A percentile compares a stretch with the other conserved stretches of the same genome.
Conservation (phyloP, 352 stramenopile species). For the Phytopythium cucurbitacearum region DNA sequence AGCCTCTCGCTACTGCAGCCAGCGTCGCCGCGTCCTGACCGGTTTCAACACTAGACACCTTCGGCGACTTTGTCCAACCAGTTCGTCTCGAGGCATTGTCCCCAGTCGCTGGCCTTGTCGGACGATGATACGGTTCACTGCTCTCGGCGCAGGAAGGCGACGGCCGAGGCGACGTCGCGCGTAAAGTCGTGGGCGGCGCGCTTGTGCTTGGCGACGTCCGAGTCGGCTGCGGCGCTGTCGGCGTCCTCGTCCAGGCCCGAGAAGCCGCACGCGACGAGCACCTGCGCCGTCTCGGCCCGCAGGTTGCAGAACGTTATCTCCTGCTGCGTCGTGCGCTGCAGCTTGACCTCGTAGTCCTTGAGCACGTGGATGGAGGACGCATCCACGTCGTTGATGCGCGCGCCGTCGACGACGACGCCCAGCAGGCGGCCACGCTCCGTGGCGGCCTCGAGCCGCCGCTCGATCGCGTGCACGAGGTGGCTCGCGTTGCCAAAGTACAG, state of each 20-base stretch:
- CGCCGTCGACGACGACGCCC: constrained; percentile 54
- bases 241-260: constrained; percentile 5
- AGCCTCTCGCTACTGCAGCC: too few species aligned
- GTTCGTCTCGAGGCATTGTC: neutral
- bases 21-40: too few species aligned
- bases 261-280: constrained; percentile 14
- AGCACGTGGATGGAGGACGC: constrained; percentile 18
- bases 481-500: constrained; percentile 72
- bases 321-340: constrained; percentile 11
- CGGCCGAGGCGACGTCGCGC: constrained; percentile 4
- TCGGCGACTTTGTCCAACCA: too few species aligned
- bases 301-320: constrained; percentile 22
- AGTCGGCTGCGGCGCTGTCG: constrained; percentile 2
- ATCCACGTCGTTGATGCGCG: constrained; percentile 41
- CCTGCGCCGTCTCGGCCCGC: constrained; percentile 12
- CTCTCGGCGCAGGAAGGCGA: constrained; percentile 2
- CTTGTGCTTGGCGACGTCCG: constrained; percentile 1
- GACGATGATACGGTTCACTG: neutral
- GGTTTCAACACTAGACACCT: too few species aligned
- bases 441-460: constrained; percentile 27
- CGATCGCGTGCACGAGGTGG: constrained; percentile 56
- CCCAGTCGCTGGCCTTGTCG: neutral
- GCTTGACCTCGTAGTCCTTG: constrained; percentile 17
- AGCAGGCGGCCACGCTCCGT: constrained; percentile 53
- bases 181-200: constrained; percentile 5